Conservation (phyloP, 225 moss, liverwort and hornwort species). For the Marchantia paleacea region DNA sequence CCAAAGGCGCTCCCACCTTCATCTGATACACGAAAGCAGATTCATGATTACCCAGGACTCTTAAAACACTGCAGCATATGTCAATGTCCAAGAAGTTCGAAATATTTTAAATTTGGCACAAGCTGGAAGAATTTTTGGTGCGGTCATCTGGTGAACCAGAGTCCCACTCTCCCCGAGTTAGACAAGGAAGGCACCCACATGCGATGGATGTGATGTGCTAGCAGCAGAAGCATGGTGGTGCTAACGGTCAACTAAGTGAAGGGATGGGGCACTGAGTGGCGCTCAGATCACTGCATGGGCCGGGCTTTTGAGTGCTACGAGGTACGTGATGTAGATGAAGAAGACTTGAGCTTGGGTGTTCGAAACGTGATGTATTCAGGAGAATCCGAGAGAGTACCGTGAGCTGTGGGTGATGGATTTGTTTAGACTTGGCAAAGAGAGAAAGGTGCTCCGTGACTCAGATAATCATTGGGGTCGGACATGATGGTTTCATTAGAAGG, state of each 20-base stretch:
- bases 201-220: background rate
- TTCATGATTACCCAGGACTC: no score
- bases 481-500: background rate
- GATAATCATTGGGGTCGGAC: background rate
- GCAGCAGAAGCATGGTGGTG: background rate
- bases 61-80: no score
- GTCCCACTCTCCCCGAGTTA: no score
- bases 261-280: background rate
- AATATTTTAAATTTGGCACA: no score
- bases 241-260: background rate
- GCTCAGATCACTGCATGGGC: background rate
- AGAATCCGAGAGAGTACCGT: background rate
- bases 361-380: background rate
- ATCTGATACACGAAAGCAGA: no score
- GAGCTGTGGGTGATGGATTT: background rate
- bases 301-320: background rate
- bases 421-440: background rate
- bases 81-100: no score
- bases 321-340: background rate
- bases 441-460: background rate
- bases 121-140: no score
- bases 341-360: background rate
- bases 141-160: no score
- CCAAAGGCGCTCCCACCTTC: no score
- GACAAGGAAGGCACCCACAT: background rate